Conservation (phyloP, 768 basidiomycete species). For the Suillus lakei region DNA sequence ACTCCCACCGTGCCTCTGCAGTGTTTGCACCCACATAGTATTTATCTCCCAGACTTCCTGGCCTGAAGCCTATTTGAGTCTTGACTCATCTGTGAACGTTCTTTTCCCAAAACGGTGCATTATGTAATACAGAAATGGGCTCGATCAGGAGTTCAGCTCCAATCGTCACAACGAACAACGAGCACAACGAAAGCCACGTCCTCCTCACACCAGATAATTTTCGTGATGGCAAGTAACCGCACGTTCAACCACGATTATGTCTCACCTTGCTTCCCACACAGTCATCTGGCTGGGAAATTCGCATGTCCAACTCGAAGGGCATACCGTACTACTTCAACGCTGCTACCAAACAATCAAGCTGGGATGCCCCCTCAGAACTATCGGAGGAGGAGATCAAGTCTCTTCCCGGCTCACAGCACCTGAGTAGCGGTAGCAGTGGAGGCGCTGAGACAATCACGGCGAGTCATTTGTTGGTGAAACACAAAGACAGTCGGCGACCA, state of each 20-base stretch:
- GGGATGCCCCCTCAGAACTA: slow-evolving; percentile 75
- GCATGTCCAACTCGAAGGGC: slow-evolving; percentile 77
- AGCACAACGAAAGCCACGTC: not conserved
- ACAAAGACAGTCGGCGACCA: slow-evolving; percentile 75
- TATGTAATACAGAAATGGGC: not conserved
- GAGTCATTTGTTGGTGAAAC: slow-evolving; percentile 96
- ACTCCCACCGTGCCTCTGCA: not conserved
- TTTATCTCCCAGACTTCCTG: not conserved
- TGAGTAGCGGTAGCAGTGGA: slow-evolving; percentile 30
- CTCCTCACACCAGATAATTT: not conserved
- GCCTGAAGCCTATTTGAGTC: not conserved
- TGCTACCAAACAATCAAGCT: slow-evolving; percentile 69
- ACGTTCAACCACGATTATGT: slow-evolving; percentile 11
- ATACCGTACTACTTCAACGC: slow-evolving; percentile 90
- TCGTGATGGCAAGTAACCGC: slow-evolving; percentile 31
- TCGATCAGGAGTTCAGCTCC: not conserved
- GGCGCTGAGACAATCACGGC: slow-evolving; percentile 73
- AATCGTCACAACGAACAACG: slow-evolving; percentile 2
- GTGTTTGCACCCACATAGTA: not conserved
- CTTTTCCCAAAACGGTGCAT: not conserved
- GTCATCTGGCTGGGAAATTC: slow-evolving; percentile 74
- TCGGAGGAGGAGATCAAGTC: slow-evolving; percentile 59
- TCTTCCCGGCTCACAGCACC: slow-evolving; percentile 70
- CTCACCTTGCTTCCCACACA: not conserved
- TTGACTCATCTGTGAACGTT: not conserved